Evolutionary conservation across 192 early-diverging fungal genomes (phyloP).

Genomic region (Linderina pennispora): DNA sequence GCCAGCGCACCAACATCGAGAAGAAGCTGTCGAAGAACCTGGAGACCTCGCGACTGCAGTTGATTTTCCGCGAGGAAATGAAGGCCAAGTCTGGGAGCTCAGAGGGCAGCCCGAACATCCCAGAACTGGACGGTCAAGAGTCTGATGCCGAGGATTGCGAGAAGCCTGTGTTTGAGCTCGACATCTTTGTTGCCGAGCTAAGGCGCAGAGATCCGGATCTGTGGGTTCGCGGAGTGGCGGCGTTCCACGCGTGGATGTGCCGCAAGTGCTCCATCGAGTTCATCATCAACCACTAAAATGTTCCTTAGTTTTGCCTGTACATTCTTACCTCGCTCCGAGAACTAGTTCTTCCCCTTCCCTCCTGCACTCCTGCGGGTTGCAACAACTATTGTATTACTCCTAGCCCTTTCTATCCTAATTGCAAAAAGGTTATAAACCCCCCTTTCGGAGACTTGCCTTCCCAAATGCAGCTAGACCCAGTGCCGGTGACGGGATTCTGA

Average conservation of each 20-base stretch:
- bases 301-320: background rate
- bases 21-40: constrained; percentile 42
- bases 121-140: constrained; percentile 2
- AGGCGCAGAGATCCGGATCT: constrained; percentile 28
- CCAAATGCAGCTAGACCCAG: no score
- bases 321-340: constrained; percentile 3
- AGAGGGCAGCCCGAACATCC: background rate
- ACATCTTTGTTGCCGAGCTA: constrained; percentile 43
- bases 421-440: no score
- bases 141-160: constrained; percentile 3
- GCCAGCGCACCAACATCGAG: constrained; percentile 21
- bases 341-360: background rate
- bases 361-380: no score
- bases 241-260: constrained; percentile 32
- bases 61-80: constrained; percentile 21
- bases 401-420: no score
- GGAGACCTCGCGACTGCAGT: constrained; percentile 24
- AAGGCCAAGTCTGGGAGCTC: background rate
- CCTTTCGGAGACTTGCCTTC: no score
- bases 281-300: constrained; percentile 28
- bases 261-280: constrained; percentile 40
- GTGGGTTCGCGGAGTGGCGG: constrained; percentile 21
- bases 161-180: constrained; percentile 37
- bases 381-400: no score
- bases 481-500: no score